These are phyloP conservation scores for Samsoniella hepiali DNA, from an alignment of 2,329 filamentous ascomycete genomes.

Conservation along the genomic window DNA sequence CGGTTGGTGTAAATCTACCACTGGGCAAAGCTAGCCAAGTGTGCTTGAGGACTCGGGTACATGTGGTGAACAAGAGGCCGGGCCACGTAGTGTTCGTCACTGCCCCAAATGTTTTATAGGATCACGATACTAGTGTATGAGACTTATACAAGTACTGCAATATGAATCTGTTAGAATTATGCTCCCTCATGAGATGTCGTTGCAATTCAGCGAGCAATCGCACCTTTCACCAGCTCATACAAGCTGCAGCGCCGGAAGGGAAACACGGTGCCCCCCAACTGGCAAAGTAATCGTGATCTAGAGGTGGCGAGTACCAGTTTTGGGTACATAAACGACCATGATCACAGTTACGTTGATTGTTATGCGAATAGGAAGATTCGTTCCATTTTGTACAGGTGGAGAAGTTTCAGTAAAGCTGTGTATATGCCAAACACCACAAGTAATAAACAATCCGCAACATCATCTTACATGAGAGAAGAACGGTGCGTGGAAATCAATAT, in stretches of 20 bases:
- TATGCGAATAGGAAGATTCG: not conserved
- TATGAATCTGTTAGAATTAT: too few relatives aligned
- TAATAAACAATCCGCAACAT: not conserved
- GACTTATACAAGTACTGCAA: too few relatives aligned
- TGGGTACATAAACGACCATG: not conserved
- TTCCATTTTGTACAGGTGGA: conserved; percentile 13
- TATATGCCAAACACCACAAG: conserved; percentile 1
- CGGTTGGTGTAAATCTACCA: not conserved
- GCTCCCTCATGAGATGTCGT: too few relatives aligned
- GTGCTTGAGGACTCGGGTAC: not conserved
- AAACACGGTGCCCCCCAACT: too few relatives aligned
- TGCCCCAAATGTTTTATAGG: not conserved
- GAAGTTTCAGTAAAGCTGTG: conserved; percentile 5
- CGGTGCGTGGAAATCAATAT: not conserved
- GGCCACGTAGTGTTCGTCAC: not conserved
- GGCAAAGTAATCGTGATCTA: too few relatives aligned
- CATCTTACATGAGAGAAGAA: not conserved
- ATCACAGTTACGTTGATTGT: not conserved
- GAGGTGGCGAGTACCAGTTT: not conserved
- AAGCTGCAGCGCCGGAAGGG: too few relatives aligned
- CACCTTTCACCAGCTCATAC: too few relatives aligned
- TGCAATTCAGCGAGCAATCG: too few relatives aligned
- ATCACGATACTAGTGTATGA: too few relatives aligned
- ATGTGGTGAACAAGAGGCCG: not conserved
- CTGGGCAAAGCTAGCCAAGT: not conserved